Conservation (phyloP, 2,329 filamentous ascomycete species). For the Rhytidhysteron rufulum region DNA sequence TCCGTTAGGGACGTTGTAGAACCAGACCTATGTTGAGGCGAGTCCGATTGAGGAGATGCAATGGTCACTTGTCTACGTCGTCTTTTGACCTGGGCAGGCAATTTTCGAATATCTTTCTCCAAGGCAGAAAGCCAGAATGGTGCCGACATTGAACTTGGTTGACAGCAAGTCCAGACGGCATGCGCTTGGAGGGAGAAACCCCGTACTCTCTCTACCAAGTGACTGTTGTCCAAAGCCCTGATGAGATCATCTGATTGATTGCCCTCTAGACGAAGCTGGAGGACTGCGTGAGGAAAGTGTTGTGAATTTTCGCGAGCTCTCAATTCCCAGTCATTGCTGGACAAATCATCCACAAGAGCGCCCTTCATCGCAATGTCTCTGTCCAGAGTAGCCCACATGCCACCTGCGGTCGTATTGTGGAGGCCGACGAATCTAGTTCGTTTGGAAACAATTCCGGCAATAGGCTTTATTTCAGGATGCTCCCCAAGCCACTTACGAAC, state of each 20-base stretch:
- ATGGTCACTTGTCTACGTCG: constrained; percentile 18
- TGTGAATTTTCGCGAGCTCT: constrained; percentile 18
- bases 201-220: constrained; percentile 50
- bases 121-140: constrained; percentile 49
- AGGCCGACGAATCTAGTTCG: constrained; percentile 48
- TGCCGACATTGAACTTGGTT: constrained; percentile 40
- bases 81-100: constrained; percentile 39
- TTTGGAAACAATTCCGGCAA: constrained; percentile 44
- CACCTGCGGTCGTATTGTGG: constrained; percentile 39
- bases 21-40: constrained; percentile 30
- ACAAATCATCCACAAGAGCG: constrained; percentile 21
- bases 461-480: constrained; percentile 42
- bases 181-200: constrained; percentile 54
- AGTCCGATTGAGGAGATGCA: constrained; percentile 19
- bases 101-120: constrained; percentile 50
- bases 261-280: constrained; percentile 50
- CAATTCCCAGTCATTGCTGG: constrained; percentile 27
- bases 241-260: constrained; percentile 35
- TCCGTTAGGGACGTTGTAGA: constrained; percentile 37
- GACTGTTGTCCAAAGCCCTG: constrained; percentile 43
- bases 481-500: constrained; percentile 43
- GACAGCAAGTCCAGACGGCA: constrained; percentile 48
- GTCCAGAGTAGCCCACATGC: constrained; percentile 49
- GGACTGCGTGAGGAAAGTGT: constrained; percentile 49
- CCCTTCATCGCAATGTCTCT: constrained; percentile 41